Evolutionary conservation across 1,284 basidiomycete genomes (phyloP).

Genomic region (Somion occarium): DNA sequence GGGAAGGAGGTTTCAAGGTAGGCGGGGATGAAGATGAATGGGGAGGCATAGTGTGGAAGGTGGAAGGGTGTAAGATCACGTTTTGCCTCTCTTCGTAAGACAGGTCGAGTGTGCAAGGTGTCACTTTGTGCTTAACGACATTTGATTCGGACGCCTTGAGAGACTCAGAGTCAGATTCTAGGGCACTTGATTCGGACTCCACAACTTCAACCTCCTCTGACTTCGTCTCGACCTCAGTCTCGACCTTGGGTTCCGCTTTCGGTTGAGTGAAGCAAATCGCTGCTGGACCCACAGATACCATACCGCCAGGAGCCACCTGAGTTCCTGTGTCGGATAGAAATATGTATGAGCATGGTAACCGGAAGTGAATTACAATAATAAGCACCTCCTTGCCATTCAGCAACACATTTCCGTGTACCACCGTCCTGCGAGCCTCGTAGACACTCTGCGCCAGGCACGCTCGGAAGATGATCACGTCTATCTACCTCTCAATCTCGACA

Average conservation of each 20-base stretch:
- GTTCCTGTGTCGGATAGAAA: constrained; percentile 52
- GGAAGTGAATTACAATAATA: too few species aligned
- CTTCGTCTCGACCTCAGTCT: constrained; percentile 17
- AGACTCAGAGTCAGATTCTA: constrained; percentile 6
- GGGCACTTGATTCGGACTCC: constrained; percentile 7
- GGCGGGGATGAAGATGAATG: constrained; percentile 93
- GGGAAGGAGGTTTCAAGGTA: constrained; percentile 90
- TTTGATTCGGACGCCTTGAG: constrained; percentile 11
- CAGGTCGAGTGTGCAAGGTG: background rate
- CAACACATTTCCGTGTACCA: constrained; percentile 84
- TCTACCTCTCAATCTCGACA: constrained; percentile 85
- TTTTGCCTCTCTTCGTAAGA: constrained; percentile 1
- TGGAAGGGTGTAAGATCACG: constrained; percentile 82
- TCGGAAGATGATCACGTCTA: constrained; percentile 92
- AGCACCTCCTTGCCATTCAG: constrained; percentile 88
- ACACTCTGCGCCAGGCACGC: constrained; percentile 89
- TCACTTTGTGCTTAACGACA: background rate
- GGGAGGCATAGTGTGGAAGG: constrained; percentile 84
- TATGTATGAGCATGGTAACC: background rate
- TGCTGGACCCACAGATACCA: constrained; percentile 84
- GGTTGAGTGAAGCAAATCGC: constrained; percentile 70
- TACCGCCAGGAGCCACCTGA: constrained; percentile 89
- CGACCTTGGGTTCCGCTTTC: constrained; percentile 28
- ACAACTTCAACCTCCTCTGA: constrained; percentile 14
- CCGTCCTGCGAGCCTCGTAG: constrained; percentile 83